These are phyloP conservation scores for Sugiyamaella mastotermitis DNA, from an alignment of 805 yeast species.

Conservation along the genomic window DNA sequence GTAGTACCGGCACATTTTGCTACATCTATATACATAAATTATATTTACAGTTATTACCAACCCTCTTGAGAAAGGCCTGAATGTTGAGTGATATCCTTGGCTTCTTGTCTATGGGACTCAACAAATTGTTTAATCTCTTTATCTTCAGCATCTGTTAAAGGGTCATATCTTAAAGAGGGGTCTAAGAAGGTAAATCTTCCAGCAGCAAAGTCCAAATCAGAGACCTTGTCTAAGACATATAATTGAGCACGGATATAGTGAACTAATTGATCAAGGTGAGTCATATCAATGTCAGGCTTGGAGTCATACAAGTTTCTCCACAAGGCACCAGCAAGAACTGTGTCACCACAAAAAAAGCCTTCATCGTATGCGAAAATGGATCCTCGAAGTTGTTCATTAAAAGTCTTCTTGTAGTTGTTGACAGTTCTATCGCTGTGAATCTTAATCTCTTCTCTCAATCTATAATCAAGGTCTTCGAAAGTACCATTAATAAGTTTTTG, in stretches of 20 bases:
- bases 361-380: constrained; percentile 88
- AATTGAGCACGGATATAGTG: constrained; percentile 85
- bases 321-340: constrained; percentile 36
- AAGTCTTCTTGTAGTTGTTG: constrained; percentile 82
- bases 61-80: constrained; percentile 15
- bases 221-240: constrained; percentile 76
- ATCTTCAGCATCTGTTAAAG: constrained; percentile 40
- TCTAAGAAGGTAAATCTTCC: constrained; percentile 83
- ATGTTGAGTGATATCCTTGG: constrained; percentile 6
- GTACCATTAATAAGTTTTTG: constrained; percentile 85
- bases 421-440: constrained; percentile 75
- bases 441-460: constrained; percentile 80
- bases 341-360: constrained; percentile 64
- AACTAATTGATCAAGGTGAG: constrained; percentile 82
- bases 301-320: constrained; percentile 86
- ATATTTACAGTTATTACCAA: too few relatives aligned
- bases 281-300: constrained; percentile 70
- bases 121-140: constrained; percentile 10
- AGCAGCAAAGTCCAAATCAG: constrained; percentile 88
- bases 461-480: constrained; percentile 82
- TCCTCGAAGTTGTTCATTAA: constrained; percentile 86
- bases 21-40: too few relatives aligned
- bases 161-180: constrained; percentile 72
- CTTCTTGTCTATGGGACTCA: constrained; percentile 2
- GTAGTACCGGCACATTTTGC: too few relatives aligned